A percentile compares a stretch with the other conserved stretches of the same genome.
Conservation (phyloP, 257 asterid species). For the Lycium barbarum region DNA sequence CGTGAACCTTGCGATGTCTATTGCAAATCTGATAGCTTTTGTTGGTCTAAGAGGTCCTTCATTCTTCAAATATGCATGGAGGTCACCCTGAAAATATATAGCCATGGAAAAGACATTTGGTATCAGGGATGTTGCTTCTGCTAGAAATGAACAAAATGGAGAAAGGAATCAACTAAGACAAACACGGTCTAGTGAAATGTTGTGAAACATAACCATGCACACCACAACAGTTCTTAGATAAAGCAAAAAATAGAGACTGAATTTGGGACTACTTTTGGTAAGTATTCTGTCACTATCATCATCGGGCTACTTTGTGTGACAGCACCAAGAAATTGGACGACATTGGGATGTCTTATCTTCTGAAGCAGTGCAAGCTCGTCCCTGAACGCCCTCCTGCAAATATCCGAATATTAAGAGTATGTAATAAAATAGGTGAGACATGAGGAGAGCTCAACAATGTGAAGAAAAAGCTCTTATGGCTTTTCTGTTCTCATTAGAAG, state of each 20-base stretch:
- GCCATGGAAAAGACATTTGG: not conserved
- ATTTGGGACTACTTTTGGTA: slow-evolving; percentile 71
- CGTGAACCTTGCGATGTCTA: slow-evolving; percentile 91
- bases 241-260: slow-evolving; percentile 19
- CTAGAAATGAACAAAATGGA: not conserved
- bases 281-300: slow-evolving; percentile 98
- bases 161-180: slow-evolving; percentile 16
- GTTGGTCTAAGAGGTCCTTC: slow-evolving; percentile 85
- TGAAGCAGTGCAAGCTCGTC: slow-evolving; percentile 95
- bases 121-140: not conserved
- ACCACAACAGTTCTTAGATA: not conserved
- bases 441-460: not conserved
- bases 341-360: slow-evolving; percentile 94
- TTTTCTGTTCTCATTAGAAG: not conserved
- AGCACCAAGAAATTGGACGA: slow-evolving; percentile 97
- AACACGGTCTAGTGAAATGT: not conserved
- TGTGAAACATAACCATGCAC: not conserved
- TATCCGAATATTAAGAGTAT: slow-evolving; percentile 27
- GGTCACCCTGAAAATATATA: slow-evolving; percentile 71
- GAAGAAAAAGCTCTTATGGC: not conserved
- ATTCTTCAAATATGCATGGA: slow-evolving; percentile 64
- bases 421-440: not conserved
- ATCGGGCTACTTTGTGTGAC: slow-evolving; percentile 97
- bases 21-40: slow-evolving; percentile 85
- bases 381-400: slow-evolving; percentile 75